Evolutionary conservation across 2,329 filamentous ascomycete genomes (phyloP), one percentile per base, ranked within the genome.

Genomic region (Aschersonia sp.): DNA sequence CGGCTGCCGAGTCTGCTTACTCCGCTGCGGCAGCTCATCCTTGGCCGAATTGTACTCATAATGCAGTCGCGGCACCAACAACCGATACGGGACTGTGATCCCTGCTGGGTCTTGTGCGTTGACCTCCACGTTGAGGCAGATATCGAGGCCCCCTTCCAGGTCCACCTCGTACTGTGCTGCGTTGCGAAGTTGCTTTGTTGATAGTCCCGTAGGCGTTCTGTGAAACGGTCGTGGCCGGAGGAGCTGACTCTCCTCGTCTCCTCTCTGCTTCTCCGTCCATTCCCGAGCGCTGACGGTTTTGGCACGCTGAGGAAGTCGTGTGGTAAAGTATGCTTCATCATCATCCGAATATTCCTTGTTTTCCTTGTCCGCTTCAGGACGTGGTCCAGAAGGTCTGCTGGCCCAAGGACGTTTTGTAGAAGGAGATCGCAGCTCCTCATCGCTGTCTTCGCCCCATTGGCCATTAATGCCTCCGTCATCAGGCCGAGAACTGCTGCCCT

Each of bases 101-200:
- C 92, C 94, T 0, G 85, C 76, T 1, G 92, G 91, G 56, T 98
- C 89, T 52, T 79, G 80, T 43, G 85, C 77, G 56, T 84, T 89
- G 51, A 96, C 80, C 66, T 98, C 92, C 52, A 95, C 80, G 56
- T 96, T 95, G 43, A 98, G 66, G 46, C 80, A 85, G 38, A 98
- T 82, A 54, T 96, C 89, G 7, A 98, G 70, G 0, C 88, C 89
- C 31, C 84, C 84, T 59, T 92, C 79, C 0, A 96, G 72, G 59
- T 95, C 80, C 50, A 97, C 77, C 7, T 77, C 73, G 43, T 71
- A 70, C 20, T 70, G 69, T 41, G 73, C 70, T 2, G 70, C 62
- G 52, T 75, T 73, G 56, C 72, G 74, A 54, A 74, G 67, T 54
- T 82, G 73, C 59, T 82, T 85, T 2, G 69, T 65, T 30, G 77